A percentile compares a stretch with the other conserved stretches of the same genome.
Conservation (phyloP, 2,329 filamentous ascomycete genomes). For the Shiraia bambusicola region DNA sequence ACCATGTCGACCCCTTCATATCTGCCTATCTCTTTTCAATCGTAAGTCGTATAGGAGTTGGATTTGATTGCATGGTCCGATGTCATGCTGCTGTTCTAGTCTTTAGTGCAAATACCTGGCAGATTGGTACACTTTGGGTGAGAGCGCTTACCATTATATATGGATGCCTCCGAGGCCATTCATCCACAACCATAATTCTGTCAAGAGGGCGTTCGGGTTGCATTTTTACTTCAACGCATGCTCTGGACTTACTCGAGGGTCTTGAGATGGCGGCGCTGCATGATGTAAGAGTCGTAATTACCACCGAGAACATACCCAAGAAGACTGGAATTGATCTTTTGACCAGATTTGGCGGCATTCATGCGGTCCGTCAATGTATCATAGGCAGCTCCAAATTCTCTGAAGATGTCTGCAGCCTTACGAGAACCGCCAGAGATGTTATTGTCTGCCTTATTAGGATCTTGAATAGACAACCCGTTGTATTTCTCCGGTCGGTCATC, state of each 20-base stretch:
- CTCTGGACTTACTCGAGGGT: constrained; percentile 27
- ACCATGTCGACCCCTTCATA: constrained; percentile 13
- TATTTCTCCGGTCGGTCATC: constrained; percentile 34
- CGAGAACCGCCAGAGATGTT: constrained; percentile 87
- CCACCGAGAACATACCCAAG: constrained; percentile 72
- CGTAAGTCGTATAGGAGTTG: too few species aligned
- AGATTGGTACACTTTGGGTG: too few species aligned
- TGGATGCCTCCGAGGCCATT: too few species aligned
- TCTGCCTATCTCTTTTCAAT: constrained; percentile 14
- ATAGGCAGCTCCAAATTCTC: constrained; percentile 62
- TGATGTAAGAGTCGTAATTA: constrained; percentile 73
- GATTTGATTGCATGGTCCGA: too few species aligned
- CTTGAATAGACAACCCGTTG: constrained; percentile 80
- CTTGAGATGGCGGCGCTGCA: constrained; percentile 65
- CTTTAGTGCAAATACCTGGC: too few species aligned
- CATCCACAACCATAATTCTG: too few species aligned
- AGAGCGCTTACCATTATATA: too few species aligned
- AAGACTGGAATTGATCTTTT: constrained; percentile 54
- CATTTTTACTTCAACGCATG: constrained; percentile 6
- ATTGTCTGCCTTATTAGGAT: constrained; percentile 82
- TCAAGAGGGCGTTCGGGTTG: constrained; percentile 1
- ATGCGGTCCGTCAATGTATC: constrained; percentile 55
- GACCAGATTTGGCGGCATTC: constrained; percentile 28
- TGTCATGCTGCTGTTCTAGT: too few species aligned
- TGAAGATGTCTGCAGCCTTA: constrained; percentile 67